Conservation (phyloP, 139 green algal genomes). For the Spirogloea muscicola region DNA sequence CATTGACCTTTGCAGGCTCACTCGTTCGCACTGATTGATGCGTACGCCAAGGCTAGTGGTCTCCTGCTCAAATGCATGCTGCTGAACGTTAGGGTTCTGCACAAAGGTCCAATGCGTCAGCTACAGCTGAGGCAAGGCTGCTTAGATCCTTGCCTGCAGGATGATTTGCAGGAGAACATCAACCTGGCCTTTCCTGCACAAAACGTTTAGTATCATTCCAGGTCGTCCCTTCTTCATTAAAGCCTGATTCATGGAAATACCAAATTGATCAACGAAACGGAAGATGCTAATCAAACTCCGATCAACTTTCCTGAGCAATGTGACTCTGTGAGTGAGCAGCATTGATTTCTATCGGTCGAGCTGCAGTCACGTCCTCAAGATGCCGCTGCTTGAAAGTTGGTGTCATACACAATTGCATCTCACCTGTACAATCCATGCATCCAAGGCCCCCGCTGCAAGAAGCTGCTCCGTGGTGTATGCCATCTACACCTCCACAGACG, state of each 20-base stretch:
- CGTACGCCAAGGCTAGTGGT: constrained; percentile 22
- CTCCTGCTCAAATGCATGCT: not conserved
- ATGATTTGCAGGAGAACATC: not conserved
- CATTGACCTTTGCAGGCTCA: not conserved
- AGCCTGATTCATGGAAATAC: no score
- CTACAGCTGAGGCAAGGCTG: not conserved
- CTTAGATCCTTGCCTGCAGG: not conserved
- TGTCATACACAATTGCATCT: not conserved
- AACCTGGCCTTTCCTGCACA: not conserved
- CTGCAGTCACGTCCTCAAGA: no score
- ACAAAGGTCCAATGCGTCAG: not conserved
- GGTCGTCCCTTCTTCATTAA: constrained; percentile 34
- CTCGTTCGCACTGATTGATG: constrained; percentile 7
- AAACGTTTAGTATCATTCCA: constrained; percentile 7
- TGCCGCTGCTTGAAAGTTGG: no score
- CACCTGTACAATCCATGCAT: constrained; percentile 5
- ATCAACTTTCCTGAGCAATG: no score
- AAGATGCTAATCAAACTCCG: no score
- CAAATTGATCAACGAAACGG: no score
- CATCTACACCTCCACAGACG: constrained; percentile 11
- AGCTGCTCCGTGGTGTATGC: constrained; percentile 21
- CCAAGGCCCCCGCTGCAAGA: constrained; percentile 1
- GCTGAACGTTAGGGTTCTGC: not conserved
- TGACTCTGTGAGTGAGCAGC: no score
- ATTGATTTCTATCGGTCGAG: no score